A percentile compares a stretch with the other conserved stretches of the same genome.
Evolutionary conservation across 768 basidiomycete genomes (phyloP).

Genomic region (Suillus subaureus): DNA sequence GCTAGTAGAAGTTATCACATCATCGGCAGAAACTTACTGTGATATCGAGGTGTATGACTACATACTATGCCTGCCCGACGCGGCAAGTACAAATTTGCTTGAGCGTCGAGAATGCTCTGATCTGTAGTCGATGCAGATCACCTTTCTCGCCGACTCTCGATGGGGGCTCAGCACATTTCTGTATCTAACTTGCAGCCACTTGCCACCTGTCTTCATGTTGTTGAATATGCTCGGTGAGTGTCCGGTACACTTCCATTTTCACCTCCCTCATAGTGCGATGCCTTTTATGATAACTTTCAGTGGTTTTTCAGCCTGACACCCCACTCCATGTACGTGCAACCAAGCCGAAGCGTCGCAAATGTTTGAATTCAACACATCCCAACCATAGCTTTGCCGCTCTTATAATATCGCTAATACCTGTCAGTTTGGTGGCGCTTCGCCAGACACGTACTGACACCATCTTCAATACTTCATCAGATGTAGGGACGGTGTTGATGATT

Average conservation of each 20-base stretch:
- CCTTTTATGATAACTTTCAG: background rate
- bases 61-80: background rate
- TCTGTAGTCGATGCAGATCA: background rate
- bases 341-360: background rate
- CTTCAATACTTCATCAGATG: background rate
- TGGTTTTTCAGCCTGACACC: background rate
- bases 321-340: background rate
- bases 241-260: background rate
- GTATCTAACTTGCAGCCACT: background rate
- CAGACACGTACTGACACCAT: background rate
- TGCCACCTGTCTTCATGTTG: background rate
- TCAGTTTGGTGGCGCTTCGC: background rate
- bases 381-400: slow-evolving; percentile 1
- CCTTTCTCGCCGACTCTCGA: background rate
- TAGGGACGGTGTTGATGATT: background rate
- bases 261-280: background rate
- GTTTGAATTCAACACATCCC: background rate
- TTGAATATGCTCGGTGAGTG: slow-evolving; percentile 1
- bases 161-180: background rate
- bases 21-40: background rate
- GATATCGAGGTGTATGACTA: background rate
- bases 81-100: background rate
- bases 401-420: background rate
- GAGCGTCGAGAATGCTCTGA: background rate
- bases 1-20: background rate